These are phyloP conservation scores for Trichoderma asperelloides DNA, from an alignment of 495 filamentous ascomycete genomes.

Conservation along the genomic window DNA sequence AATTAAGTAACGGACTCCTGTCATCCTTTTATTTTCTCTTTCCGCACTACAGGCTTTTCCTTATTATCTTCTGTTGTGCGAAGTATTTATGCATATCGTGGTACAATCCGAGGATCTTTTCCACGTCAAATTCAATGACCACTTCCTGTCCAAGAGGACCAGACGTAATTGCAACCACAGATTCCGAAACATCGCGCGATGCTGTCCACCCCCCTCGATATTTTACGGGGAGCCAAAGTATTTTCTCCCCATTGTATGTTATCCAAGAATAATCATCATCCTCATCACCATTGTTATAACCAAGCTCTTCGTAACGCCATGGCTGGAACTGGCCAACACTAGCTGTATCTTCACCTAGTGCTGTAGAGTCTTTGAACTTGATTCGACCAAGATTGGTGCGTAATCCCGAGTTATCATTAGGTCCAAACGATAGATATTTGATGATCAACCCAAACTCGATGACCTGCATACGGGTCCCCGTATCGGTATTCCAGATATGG, in stretches of 20 bases:
- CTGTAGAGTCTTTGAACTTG: background rate
- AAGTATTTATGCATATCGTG: background rate
- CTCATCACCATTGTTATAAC: background rate
- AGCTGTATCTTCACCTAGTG: background rate
- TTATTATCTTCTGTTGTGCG: too few relatives aligned
- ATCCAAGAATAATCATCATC: background rate
- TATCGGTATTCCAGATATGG: background rate
- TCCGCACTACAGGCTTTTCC: background rate
- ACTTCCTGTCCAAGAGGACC: background rate
- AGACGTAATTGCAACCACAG: background rate
- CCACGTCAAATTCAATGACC: background rate
- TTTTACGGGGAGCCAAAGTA: background rate
- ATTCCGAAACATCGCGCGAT: background rate
- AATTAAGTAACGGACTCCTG: too few relatives aligned
- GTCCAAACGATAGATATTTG: background rate
- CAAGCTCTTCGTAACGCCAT: background rate
- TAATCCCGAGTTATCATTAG: background rate
- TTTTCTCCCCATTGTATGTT: background rate
- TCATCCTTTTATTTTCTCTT: background rate
- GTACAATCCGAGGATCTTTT: background rate
- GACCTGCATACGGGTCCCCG: too few relatives aligned
- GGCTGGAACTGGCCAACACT: background rate
- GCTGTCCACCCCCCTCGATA: background rate
- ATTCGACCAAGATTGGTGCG: background rate
- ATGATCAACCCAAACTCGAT: background rate